phyloP scores from a whole-genome alignment of 2,329 filamentous ascomycete species.

The Dichotomopilus funicola region DNA sequence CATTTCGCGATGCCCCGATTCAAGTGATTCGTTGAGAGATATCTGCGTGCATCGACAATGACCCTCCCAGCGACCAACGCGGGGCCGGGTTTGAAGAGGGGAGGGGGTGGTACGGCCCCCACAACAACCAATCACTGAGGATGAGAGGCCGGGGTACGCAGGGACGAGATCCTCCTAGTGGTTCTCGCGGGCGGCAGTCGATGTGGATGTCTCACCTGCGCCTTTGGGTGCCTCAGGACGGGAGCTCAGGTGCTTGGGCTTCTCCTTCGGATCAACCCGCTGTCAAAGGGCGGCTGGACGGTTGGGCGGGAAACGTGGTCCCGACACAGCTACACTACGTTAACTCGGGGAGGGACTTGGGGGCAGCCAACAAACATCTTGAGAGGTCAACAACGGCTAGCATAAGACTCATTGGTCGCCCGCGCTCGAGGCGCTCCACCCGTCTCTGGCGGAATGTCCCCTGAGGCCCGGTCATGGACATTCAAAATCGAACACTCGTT shows the following conservation, averaged over 20 bases:
- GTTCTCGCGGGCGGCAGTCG: not conserved
- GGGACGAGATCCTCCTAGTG: too few species aligned
- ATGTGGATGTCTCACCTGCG: not conserved
- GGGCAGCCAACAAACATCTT: too few species aligned
- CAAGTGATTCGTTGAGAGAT: not conserved
- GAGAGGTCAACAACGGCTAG: too few species aligned
- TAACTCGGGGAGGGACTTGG: too few species aligned
- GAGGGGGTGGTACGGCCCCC: not conserved
- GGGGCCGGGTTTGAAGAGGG: not conserved
- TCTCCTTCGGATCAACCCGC: constrained; percentile 5
- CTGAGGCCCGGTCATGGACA: too few species aligned
- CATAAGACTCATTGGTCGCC: too few species aligned
- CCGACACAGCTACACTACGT: not conserved
- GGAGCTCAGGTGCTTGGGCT: not conserved
- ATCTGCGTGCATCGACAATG: not conserved
- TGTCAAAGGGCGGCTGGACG: not conserved
- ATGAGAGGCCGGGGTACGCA: not conserved
- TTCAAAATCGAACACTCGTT: too few species aligned
- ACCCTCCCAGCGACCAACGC: constrained; percentile 3
- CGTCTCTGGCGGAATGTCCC: too few species aligned
- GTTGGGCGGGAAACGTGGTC: not conserved
- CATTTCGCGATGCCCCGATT: not conserved
- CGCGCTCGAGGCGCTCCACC: too few species aligned
- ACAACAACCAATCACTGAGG: not conserved
- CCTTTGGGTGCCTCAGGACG: too few species aligned